Conservation (phyloP, 78 protist species). For the Dictyostelium purpureum region DNA sequence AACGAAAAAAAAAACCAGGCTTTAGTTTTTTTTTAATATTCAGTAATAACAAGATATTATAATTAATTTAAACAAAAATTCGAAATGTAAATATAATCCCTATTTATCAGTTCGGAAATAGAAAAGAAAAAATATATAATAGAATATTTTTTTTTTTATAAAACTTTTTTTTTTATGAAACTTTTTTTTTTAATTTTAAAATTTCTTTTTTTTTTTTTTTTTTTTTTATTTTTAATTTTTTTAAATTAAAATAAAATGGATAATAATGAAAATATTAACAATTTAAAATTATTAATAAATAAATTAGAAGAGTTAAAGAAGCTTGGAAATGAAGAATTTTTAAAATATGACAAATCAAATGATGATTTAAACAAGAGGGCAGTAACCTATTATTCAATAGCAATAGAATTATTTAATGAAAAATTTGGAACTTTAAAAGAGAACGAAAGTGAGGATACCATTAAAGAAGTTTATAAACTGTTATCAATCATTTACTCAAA, state of each 20-base stretch:
- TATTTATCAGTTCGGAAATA: no score
- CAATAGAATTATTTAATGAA: neutral
- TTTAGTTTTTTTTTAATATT: no score
- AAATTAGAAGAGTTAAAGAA: neutral
- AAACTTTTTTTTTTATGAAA: no score
- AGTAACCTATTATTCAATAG: neutral
- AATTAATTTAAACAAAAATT: no score
- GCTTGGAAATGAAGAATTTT: neutral
- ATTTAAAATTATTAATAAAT: neutral
- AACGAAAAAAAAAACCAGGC: no score
- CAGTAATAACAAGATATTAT: no score
- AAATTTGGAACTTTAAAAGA: neutral
- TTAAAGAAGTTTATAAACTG: neutral
- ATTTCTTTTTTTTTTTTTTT: neutral
- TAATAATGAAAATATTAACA: neutral
- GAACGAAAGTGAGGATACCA: neutral
- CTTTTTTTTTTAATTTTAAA: neutral
- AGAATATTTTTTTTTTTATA: no score
- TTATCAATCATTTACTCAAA: conserved; percentile 2
- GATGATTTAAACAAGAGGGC: neutral
- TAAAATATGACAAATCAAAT: neutral
- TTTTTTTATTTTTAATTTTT: neutral
- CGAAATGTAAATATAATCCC: no score
- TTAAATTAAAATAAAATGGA: neutral
- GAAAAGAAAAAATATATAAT: no score